phyloP scores from a whole-genome alignment of 768 basidiomycete species.

The Trametes sanguinea region DNA sequence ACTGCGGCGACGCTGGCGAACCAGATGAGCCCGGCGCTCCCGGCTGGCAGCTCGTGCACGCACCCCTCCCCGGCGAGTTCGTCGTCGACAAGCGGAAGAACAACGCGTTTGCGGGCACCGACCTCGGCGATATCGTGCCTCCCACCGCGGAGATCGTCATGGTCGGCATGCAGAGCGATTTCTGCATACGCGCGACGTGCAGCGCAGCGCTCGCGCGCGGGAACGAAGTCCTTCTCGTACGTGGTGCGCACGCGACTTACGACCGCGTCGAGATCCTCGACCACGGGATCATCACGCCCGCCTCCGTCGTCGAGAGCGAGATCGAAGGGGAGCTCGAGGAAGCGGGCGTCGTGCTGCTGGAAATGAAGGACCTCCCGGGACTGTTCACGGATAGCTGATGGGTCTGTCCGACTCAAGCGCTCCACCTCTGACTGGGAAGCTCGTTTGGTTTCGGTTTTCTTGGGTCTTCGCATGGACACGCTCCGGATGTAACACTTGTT shows the following conservation, averaged over 20 bases:
- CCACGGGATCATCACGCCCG: constrained; percentile 48
- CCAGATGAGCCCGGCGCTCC: constrained; percentile 55
- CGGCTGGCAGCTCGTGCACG: constrained; percentile 65
- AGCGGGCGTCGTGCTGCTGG: constrained; percentile 62
- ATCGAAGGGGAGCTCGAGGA: constrained; percentile 70
- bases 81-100: constrained; percentile 64
- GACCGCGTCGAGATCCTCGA: constrained; percentile 65
- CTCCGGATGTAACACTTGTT: neutral
- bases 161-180: constrained; percentile 70
- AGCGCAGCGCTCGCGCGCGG: constrained; percentile 61
- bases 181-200: constrained; percentile 55
- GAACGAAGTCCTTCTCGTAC: constrained; percentile 65
- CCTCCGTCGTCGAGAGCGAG: constrained; percentile 54
- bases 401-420: too few relatives aligned
- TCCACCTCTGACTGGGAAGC: too few relatives aligned
- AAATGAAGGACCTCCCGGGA: constrained; percentile 63
- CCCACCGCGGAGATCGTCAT: constrained; percentile 62
- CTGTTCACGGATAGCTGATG: constrained; percentile 58
- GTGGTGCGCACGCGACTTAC: constrained; percentile 67
- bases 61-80: constrained; percentile 50
- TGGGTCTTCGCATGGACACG: neutral
- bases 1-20: constrained; percentile 61
- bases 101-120: constrained; percentile 68
- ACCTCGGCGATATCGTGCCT: constrained; percentile 50
- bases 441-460: neutral